A percentile compares a stretch with the other conserved stretches of the same genome.
Conservation (phyloP, 2,329 filamentous ascomycete species). For the Chaetomium sp. region DNA sequence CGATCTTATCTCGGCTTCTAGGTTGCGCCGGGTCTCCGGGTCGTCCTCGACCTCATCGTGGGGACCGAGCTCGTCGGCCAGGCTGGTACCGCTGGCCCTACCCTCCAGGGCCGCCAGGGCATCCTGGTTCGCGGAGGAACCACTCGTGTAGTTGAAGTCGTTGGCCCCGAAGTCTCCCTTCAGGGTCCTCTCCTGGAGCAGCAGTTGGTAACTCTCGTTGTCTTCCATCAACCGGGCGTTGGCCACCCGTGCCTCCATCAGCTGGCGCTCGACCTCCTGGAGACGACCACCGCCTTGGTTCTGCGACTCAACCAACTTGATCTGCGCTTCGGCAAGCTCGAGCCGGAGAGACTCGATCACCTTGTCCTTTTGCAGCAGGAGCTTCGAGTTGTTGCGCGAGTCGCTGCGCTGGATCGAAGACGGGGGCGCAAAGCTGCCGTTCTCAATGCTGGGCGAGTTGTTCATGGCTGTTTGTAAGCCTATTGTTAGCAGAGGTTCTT, state of each 20-base stretch:
- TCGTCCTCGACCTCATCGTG: slow-evolving; percentile 42
- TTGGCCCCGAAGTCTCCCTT: slow-evolving; percentile 85
- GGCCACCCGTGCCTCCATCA: slow-evolving; percentile 89
- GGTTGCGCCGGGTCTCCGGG: slow-evolving; percentile 50
- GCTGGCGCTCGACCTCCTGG: slow-evolving; percentile 81
- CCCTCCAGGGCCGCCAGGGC: slow-evolving; percentile 60
- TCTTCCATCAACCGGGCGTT: slow-evolving; percentile 97
- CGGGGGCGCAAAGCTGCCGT: slow-evolving; percentile 77
- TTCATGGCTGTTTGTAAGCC: slow-evolving; percentile 34
- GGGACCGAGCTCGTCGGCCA: slow-evolving; percentile 81
- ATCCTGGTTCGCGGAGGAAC: slow-evolving; percentile 52
- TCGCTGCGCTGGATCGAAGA: slow-evolving; percentile 80
- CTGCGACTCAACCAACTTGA: slow-evolving; percentile 90
- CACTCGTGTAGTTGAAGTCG: slow-evolving; percentile 66
- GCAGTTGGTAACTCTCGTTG: slow-evolving; percentile 94
- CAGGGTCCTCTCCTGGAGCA: slow-evolving; percentile 89
- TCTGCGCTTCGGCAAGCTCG: slow-evolving; percentile 89
- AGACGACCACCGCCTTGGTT: slow-evolving; percentile 83
- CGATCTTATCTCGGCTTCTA: slow-evolving; percentile 72
- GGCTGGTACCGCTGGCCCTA: slow-evolving; percentile 44
- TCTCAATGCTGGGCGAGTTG: slow-evolving; percentile 64
- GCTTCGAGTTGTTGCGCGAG: slow-evolving; percentile 80
- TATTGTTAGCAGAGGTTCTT: slow-evolving; percentile 6
- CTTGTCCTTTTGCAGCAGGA: slow-evolving; percentile 92
- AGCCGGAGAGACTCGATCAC: slow-evolving; percentile 87